Evolutionary conservation across 2,329 filamentous ascomycete species (phyloP).

Genomic region (Grosmannia clavigera): DNA sequence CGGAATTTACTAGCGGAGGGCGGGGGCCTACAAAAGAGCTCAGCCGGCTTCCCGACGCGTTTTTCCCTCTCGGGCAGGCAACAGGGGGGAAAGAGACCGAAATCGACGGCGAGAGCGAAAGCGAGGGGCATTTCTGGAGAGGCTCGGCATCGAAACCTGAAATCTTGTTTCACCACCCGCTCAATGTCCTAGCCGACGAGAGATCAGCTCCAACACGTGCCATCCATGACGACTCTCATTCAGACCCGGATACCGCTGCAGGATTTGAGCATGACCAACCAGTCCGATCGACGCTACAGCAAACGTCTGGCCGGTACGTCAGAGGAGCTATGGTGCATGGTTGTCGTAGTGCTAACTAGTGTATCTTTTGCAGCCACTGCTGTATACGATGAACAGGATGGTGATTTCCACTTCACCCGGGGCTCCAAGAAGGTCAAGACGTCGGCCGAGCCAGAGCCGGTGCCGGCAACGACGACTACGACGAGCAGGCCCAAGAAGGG

Average conservation of each 20-base stretch:
- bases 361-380: slow-evolving; percentile 14
- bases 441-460: slow-evolving; percentile 27
- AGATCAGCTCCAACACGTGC: slow-evolving; percentile 16
- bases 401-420: slow-evolving; percentile 64
- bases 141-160: neutral
- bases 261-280: slow-evolving; percentile 57
- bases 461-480: neutral
- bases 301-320: slow-evolving; percentile 52
- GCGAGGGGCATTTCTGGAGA: neutral
- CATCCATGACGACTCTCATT: slow-evolving; percentile 61
- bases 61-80: neutral
- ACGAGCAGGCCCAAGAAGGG: neutral
- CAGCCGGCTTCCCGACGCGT: neutral
- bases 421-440: slow-evolving; percentile 54
- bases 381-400: slow-evolving; percentile 60
- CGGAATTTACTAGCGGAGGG: neutral
- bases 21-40: neutral
- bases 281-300: slow-evolving; percentile 47
- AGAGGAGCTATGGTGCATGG: neutral
- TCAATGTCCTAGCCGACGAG: neutral
- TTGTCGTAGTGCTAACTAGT: slow-evolving; percentile 8
- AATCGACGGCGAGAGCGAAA: neutral
- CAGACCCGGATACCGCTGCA: slow-evolving; percentile 51
- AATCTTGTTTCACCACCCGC: no score
- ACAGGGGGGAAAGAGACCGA: neutral